Evolutionary conservation across 768 basidiomycete species (phyloP).

Genomic region (Boletus vinaceobasis): DNA sequence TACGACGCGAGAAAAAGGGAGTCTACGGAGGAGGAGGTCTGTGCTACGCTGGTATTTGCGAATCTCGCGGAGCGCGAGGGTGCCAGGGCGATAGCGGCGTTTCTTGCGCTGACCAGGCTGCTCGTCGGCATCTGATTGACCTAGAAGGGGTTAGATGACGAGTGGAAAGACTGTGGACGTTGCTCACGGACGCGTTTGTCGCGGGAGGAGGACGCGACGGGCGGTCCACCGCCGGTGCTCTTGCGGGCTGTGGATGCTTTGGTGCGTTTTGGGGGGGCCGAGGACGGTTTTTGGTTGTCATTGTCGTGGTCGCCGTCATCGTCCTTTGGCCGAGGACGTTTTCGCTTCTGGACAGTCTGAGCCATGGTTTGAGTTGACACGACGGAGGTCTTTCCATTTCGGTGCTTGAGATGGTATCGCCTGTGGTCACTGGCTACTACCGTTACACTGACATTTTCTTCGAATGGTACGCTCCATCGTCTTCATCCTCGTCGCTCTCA

Average conservation of each 20-base stretch:
- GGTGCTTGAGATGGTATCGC: slow-evolving; percentile 30
- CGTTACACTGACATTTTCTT: slow-evolving; percentile 84
- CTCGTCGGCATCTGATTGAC: slow-evolving; percentile 22
- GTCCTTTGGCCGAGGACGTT: slow-evolving; percentile 33
- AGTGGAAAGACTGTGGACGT: background rate
- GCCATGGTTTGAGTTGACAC: slow-evolving; percentile 46
- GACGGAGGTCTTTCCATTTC: slow-evolving; percentile 4
- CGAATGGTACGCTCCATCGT: slow-evolving; percentile 55
- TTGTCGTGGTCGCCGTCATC: slow-evolving; percentile 22
- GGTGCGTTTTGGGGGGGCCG: slow-evolving; percentile 40
- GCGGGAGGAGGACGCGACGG: slow-evolving; percentile 29
- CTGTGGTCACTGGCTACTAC: slow-evolving; percentile 68
- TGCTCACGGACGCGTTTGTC: slow-evolving; percentile 27
- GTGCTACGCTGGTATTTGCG: slow-evolving; percentile 94
- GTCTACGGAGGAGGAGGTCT: slow-evolving; percentile 79
- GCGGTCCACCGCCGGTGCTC: slow-evolving; percentile 64
- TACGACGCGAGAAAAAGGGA: slow-evolving; percentile 91
- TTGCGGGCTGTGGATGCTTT: slow-evolving; percentile 74
- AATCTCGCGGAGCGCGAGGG: slow-evolving; percentile 87
- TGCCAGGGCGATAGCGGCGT: slow-evolving; percentile 84
- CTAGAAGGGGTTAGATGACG: slow-evolving; percentile 16
- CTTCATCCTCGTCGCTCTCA: background rate
- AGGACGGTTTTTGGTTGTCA: slow-evolving; percentile 22
- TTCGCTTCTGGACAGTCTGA: slow-evolving; percentile 60
- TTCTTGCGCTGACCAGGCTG: slow-evolving; percentile 39